These are phyloP conservation scores for Dittrichia graveolens DNA, from an alignment of 129 eudicot genomes.

Conservation along the genomic window DNA sequence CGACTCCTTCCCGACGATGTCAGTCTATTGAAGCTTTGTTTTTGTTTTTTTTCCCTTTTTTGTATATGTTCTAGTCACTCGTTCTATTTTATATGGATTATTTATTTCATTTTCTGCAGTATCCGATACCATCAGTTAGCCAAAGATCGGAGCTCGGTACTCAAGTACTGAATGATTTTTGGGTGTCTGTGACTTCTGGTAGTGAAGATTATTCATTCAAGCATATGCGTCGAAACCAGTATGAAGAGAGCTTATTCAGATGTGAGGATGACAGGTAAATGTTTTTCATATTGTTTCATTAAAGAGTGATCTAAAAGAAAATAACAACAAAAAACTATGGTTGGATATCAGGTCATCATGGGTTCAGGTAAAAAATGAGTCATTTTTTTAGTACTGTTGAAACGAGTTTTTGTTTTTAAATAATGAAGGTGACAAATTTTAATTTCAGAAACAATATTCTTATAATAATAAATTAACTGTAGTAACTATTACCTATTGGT, in stretches of 20 bases:
- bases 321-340: too few relatives aligned
- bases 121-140: slow-evolving; percentile 89
- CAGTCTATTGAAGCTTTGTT: slow-evolving; percentile 13
- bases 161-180: slow-evolving; percentile 83
- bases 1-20: slow-evolving; percentile 98
- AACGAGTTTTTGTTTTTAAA: too few relatives aligned
- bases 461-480: too few relatives aligned
- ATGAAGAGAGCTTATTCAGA: slow-evolving; percentile 95
- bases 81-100: slow-evolving; percentile 7
- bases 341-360: too few relatives aligned
- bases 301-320: background rate
- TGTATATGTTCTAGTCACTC: background rate
- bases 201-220: slow-evolving; percentile 99
- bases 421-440: too few relatives aligned
- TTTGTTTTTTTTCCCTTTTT: background rate
- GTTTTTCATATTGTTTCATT: background rate
- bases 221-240: slow-evolving; percentile 99
- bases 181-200: slow-evolving; percentile 99
- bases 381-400: too few relatives aligned
- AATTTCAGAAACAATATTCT: too few relatives aligned
- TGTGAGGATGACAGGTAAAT: slow-evolving; percentile 97
- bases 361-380: too few relatives aligned
- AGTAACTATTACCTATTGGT: background rate
- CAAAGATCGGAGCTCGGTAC: slow-evolving; percentile 91
- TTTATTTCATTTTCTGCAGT: slow-evolving; percentile 43